Evolutionary conservation across 305 asterid genomes (phyloP).

Genomic region (Ruellia speciosa): DNA sequence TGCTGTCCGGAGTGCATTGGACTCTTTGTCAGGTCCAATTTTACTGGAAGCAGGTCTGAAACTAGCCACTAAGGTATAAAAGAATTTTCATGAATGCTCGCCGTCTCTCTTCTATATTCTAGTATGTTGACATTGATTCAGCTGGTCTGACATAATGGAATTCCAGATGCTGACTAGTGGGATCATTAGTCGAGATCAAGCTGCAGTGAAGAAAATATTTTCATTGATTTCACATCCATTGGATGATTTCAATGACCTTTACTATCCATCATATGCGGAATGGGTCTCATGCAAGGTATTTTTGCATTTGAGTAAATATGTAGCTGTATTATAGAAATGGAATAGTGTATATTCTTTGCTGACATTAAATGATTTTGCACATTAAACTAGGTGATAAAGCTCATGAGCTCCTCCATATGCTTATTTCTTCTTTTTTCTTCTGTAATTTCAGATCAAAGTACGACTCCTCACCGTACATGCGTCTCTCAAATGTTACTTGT

Average conservation of each 20-base stretch:
- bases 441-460: slow-evolving; percentile 68
- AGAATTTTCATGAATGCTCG: slow-evolving; percentile 14
- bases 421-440: slow-evolving; percentile 19
- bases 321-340: not conserved
- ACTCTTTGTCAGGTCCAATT: slow-evolving; percentile 70
- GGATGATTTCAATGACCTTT: slow-evolving; percentile 81
- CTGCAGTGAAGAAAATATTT: slow-evolving; percentile 87
- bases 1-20: slow-evolving; percentile 95
- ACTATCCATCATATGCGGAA: slow-evolving; percentile 97
- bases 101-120: no score
- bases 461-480: slow-evolving; percentile 96
- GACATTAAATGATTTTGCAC: slow-evolving; percentile 21
- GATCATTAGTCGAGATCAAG: slow-evolving; percentile 91
- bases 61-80: slow-evolving; percentile 83
- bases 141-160: slow-evolving; percentile 25
- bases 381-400: slow-evolving; percentile 11
- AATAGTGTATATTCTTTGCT: slow-evolving; percentile 1
- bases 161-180: slow-evolving; percentile 94
- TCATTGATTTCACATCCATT: slow-evolving; percentile 91
- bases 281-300: slow-evolving; percentile 97
- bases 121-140: slow-evolving; percentile 11
- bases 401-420: slow-evolving; percentile 19
- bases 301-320: slow-evolving; percentile 17
- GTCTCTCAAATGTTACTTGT: slow-evolving; percentile 83
- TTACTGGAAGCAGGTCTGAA: slow-evolving; percentile 92